These are phyloP conservation scores for Panicum miliaceum DNA, from an alignment of 176 grass and related monocot genomes.

Conservation along the genomic window DNA sequence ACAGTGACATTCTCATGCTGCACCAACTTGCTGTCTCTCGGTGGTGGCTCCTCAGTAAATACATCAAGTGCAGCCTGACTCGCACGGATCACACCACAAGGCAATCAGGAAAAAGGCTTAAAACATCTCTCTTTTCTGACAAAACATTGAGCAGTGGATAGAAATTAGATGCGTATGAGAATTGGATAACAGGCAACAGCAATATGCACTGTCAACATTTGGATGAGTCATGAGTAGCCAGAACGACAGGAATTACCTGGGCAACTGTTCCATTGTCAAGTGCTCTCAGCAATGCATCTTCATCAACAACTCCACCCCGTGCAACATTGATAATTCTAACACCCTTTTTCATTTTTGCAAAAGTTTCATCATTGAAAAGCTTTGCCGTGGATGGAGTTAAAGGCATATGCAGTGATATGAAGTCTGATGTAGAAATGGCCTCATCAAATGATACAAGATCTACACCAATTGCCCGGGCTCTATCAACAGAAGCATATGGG, in stretches of 20 bases:
- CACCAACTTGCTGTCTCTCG: conserved; percentile 72
- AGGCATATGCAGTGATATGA: conserved; percentile 94
- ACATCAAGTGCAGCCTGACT: conserved; percentile 93
- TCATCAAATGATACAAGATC: conserved; percentile 88
- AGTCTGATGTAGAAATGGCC: conserved; percentile 78
- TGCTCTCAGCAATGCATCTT: conserved; percentile 81
- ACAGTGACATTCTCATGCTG: conserved; percentile 90
- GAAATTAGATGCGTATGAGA: background rate
- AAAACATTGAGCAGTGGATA: conserved; percentile 21
- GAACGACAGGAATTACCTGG: conserved; percentile 53
- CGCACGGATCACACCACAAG: conserved; percentile 40
- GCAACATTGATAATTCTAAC: conserved; percentile 91
- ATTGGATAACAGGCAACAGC: background rate
- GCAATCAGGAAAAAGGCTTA: conserved; percentile 43
- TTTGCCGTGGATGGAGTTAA: conserved; percentile 75
- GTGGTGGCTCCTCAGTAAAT: conserved; percentile 81
- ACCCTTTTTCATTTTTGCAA: conserved; percentile 76
- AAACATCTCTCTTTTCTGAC: conserved; percentile 8
- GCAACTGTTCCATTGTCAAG: conserved; percentile 79
- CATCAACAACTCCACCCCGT: conserved; percentile 92
- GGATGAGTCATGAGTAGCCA: background rate
- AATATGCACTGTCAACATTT: background rate
- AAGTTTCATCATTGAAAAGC: conserved; percentile 84
- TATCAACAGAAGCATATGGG: conserved; percentile 79
- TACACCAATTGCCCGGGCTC: conserved; percentile 82